Base-by-base conservation (phyloP, 2,329 filamentous ascomycete species). In the Fusarium marasasianum region DNA sequence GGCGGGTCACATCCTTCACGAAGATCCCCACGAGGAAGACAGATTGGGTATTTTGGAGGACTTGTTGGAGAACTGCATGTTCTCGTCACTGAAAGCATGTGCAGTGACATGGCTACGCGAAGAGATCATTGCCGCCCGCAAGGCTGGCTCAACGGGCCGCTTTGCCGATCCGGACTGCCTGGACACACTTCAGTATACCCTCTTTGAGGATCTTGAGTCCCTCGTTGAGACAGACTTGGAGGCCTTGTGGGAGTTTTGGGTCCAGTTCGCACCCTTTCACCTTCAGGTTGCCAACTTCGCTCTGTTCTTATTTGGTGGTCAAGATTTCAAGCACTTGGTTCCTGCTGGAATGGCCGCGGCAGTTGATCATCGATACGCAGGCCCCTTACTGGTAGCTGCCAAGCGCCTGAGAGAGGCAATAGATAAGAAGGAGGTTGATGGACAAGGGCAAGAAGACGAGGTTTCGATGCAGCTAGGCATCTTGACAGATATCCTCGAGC, bases 21-120 rank as follows among this genome's bases (percentile, higher is more conserved):
- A 88, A 5, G 87, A 91, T 70, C 89, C 90, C 1, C 86, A 89
- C 33, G 88, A 90, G 67, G 85, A 87, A 7, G 86, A 88, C 76
- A 86, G 90, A 10, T 82, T 92, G 22, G 84, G 86, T 35, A 92
- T 92, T 71, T 85, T 93, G 14, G 88, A 90, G 59, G 91, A 92
- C 76, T 84, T 92, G 18, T 81, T 92, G 18, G 90, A 92, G 80
- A 90, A 91, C 78, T 92, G 90, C 83, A 86, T 89, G 74, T 92
- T 90, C 75, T 85, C 89, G 5, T 85, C 87, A 2, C 83, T 92
- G 43, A 91, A 91, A 78, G 90, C 88, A 14, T 90, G 88, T 47
- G 90, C 90, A 1, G 86, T 92, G 9, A 86, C 86, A 8, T 92
- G 91, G 91, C 81, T 92, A 40, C 87, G 89, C 61, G 90, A 92